These are phyloP conservation scores for Aspergillus chevalieri DNA, from an alignment of 2,329 filamentous ascomycete species.

Conservation along the genomic window DNA sequence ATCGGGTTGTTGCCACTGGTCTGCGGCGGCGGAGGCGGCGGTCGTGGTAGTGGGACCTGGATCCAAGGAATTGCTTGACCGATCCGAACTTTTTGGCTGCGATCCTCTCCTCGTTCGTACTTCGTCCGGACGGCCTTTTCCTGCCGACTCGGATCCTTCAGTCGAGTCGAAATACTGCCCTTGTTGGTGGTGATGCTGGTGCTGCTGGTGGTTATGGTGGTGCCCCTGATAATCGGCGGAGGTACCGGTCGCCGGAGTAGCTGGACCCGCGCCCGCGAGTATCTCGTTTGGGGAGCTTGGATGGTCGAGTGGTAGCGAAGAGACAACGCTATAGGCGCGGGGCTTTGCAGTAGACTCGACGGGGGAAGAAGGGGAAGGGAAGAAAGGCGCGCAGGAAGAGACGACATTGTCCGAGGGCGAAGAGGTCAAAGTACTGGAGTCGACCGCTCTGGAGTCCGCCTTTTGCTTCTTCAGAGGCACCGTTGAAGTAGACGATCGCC, in stretches of 20 bases:
- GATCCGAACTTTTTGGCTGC: not conserved
- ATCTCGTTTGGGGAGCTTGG: slow-evolving; percentile 11
- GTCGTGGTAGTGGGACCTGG: not conserved
- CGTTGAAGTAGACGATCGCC: slow-evolving; percentile 29
- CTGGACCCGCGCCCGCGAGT: not conserved
- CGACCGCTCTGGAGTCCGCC: slow-evolving; percentile 20
- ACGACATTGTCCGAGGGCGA: not conserved
- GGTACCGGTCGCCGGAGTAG: slow-evolving; percentile 7
- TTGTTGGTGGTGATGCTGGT: not conserved
- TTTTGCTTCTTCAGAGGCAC: slow-evolving; percentile 12
- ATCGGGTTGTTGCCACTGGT: not conserved
- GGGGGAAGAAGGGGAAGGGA: slow-evolving; percentile 16
- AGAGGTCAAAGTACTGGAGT: slow-evolving; percentile 4
- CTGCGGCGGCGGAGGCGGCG: not conserved
- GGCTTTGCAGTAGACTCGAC: slow-evolving; percentile 14
- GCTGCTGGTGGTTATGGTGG: not conserved
- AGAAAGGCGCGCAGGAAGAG: slow-evolving; percentile 3
- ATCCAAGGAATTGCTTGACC: not conserved
- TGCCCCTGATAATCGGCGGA: slow-evolving; percentile 4
- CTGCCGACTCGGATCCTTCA: not conserved
- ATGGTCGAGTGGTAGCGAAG: slow-evolving; percentile 15
- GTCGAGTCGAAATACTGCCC: not conserved
- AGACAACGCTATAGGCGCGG: slow-evolving; percentile 19
- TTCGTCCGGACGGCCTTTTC: not conserved
- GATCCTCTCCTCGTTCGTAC: not conserved